Conservation (phyloP, 176 grass and related monocot species). For the Hordeum marinum region DNA sequence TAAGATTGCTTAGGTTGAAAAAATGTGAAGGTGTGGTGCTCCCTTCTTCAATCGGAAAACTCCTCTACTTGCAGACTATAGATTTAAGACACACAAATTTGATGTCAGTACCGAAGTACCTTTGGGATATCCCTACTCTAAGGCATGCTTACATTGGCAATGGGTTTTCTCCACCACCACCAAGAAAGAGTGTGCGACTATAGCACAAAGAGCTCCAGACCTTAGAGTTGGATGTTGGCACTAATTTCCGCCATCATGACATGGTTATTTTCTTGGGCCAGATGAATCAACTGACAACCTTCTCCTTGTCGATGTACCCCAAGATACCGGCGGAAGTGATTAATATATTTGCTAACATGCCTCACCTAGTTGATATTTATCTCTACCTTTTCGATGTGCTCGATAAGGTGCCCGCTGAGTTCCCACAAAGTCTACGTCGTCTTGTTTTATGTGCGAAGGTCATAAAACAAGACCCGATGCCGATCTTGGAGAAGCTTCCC, state of each 20-base stretch:
- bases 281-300: too few species aligned
- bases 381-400: background rate
- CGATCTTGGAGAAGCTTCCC: conserved; percentile 16
- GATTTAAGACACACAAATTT: background rate
- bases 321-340: background rate
- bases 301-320: too few species aligned
- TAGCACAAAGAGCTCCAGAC: too few species aligned
- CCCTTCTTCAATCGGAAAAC: background rate
- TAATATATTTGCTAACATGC: background rate
- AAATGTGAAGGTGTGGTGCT: background rate
- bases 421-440: background rate
- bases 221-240: too few species aligned
- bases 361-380: background rate
- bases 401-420: background rate
- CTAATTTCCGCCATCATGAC: too few species aligned
- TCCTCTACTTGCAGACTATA: background rate
- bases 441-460: background rate
- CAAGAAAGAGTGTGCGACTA: too few species aligned
- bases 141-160: too few species aligned
- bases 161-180: too few species aligned
- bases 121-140: too few species aligned
- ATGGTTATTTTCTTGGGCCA: too few species aligned
- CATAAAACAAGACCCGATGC: background rate
- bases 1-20: background rate
- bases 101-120: background rate